Conservation (phyloP, 805 yeast species). For the Wickerhamomyces silvicola region DNA sequence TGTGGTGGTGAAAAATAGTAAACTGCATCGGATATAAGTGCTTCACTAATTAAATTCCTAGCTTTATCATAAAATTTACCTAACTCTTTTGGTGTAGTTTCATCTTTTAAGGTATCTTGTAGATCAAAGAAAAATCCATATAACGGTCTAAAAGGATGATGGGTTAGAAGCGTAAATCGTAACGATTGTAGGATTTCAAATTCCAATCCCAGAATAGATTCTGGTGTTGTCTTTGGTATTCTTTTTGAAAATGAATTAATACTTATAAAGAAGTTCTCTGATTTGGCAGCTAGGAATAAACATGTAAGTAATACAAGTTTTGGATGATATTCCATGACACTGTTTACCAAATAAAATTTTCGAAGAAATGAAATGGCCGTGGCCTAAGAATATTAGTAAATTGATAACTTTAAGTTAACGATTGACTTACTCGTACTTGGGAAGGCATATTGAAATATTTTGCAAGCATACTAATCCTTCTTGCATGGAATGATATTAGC, state of each 20-base stretch:
- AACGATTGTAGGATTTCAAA: constrained; percentile 68
- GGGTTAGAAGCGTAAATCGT: constrained; percentile 74
- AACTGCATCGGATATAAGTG: constrained; percentile 69
- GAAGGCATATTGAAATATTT: constrained; percentile 76
- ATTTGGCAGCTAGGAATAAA: constrained; percentile 84
- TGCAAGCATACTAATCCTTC: constrained; percentile 64
- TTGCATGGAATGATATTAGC: constrained; percentile 64
- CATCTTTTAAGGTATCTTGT: constrained; percentile 45
- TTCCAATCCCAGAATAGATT: constrained; percentile 70
- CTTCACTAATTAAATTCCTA: constrained; percentile 54
- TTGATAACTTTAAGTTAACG: neutral
- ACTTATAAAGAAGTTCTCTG: constrained; percentile 85
- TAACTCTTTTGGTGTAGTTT: constrained; percentile 47
- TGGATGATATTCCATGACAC: constrained; percentile 87
- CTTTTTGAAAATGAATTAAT: constrained; percentile 72
- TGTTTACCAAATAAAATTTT: constrained; percentile 71
- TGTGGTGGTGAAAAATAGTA: constrained; percentile 91
- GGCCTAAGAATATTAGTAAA: constrained; percentile 28
- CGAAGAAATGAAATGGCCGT: constrained; percentile 81
- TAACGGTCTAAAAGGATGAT: constrained; percentile 84
- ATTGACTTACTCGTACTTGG: constrained; percentile 50
- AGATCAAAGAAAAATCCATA: constrained; percentile 93
- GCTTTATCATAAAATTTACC: constrained; percentile 71
- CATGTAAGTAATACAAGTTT: constrained; percentile 75
- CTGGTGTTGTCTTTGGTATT: constrained; percentile 60